phyloP scores from a whole-genome alignment of 306 rosid species.

The Quillaja saponaria region DNA sequence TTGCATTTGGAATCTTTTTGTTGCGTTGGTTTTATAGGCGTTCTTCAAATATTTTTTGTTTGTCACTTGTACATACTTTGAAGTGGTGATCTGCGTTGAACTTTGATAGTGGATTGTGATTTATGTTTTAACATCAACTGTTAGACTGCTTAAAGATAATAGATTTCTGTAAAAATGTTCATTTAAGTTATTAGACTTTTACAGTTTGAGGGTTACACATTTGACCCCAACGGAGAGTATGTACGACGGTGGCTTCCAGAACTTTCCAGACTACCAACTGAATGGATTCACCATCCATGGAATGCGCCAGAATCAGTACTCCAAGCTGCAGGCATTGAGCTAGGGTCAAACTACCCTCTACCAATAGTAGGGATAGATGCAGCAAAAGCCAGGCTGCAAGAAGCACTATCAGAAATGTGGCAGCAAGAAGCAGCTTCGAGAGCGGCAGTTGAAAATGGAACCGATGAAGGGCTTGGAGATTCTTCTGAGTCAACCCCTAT shows the following conservation, averaged over 20 bases:
- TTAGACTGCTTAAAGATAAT: slow-evolving; percentile 31
- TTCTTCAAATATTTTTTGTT: neutral
- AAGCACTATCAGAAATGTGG: slow-evolving; percentile 74
- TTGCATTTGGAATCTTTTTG: neutral
- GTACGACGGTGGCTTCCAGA: slow-evolving; percentile 96
- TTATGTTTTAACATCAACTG: slow-evolving; percentile 11
- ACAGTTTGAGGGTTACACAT: slow-evolving; percentile 85
- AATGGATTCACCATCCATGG: slow-evolving; percentile 97
- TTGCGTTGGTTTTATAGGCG: neutral
- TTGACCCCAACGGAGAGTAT: slow-evolving; percentile 84
- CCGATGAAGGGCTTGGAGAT: slow-evolving; percentile 93
- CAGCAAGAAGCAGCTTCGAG: slow-evolving; percentile 82
- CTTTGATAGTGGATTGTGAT: slow-evolving; percentile 19
- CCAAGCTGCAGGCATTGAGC: slow-evolving; percentile 90
- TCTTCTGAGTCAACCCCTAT: slow-evolving; percentile 62
- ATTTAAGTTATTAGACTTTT: slow-evolving; percentile 32
- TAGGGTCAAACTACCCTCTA: slow-evolving; percentile 88
- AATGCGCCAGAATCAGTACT: slow-evolving; percentile 83
- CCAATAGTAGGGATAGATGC: slow-evolving; percentile 75
- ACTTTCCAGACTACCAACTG: slow-evolving; percentile 83
- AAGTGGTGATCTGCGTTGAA: slow-evolving; percentile 6
- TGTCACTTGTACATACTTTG: neutral
- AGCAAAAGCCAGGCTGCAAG: slow-evolving; percentile 67
- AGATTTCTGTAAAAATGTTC: slow-evolving; percentile 15
- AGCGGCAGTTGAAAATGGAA: slow-evolving; percentile 75